Conservation (phyloP, 768 basidiomycete genomes). For the Xerocomellus chrysenteron region DNA sequence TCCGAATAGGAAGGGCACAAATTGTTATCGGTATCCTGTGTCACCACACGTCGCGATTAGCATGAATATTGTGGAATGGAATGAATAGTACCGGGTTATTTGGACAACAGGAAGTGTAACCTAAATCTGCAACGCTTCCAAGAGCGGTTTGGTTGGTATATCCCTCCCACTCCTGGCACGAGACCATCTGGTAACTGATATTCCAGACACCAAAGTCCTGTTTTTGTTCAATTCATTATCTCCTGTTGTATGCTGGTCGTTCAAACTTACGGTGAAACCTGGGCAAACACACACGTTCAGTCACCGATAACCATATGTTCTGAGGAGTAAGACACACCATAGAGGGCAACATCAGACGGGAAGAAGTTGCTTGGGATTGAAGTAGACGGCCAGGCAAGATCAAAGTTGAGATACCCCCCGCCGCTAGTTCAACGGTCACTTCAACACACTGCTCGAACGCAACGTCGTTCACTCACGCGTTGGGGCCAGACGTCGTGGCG, state of each 20-base stretch:
- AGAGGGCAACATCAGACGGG: slow-evolving; percentile 64
- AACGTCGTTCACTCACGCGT: slow-evolving; percentile 49
- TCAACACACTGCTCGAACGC: not conserved
- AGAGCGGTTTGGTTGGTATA: slow-evolving; percentile 56
- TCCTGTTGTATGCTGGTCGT: not conserved
- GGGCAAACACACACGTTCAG: slow-evolving; percentile 33
- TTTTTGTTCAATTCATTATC: not conserved
- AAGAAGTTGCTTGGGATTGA: slow-evolving; percentile 74
- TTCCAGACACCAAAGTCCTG: slow-evolving; percentile 91
- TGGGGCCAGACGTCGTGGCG: slow-evolving; percentile 58
- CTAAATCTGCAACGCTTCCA: slow-evolving; percentile 63
- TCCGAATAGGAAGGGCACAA: slow-evolving; percentile 76
- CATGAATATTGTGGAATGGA: not conserved
- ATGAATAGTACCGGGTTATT: slow-evolving; percentile 53
- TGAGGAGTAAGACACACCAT: slow-evolving; percentile 44
- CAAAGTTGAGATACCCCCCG: slow-evolving; percentile 74
- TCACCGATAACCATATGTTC: not conserved
- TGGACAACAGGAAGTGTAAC: slow-evolving; percentile 69
- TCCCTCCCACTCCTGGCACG: slow-evolving; percentile 70
- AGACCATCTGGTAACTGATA: slow-evolving; percentile 63
- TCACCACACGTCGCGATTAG: slow-evolving; percentile 5
- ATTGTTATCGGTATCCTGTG: slow-evolving; percentile 43
- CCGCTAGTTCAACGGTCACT: slow-evolving; percentile 44
- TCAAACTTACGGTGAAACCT: slow-evolving; percentile 41
- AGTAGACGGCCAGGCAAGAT: slow-evolving; percentile 73